Conservation (phyloP, 768 basidiomycete genomes). For the Tricholoma flavovirens region DNA sequence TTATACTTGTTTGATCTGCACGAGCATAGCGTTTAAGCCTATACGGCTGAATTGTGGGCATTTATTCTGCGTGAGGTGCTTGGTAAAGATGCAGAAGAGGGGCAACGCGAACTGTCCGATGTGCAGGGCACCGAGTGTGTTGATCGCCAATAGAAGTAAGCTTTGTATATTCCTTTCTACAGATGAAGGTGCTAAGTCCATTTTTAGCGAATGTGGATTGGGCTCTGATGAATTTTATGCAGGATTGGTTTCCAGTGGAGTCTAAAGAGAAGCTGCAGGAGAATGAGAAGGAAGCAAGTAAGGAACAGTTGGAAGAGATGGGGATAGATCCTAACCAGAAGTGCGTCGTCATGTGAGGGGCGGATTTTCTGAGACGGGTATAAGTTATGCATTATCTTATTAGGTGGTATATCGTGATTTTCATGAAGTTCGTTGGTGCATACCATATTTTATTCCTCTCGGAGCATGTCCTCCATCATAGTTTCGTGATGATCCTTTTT, state of each 20-base stretch:
- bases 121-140: slow-evolving; percentile 52
- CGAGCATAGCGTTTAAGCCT: slow-evolving; percentile 87
- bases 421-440: no score
- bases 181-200: background rate
- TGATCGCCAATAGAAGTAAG: slow-evolving; percentile 73
- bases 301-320: slow-evolving; percentile 63
- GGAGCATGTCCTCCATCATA: slow-evolving; percentile 48
- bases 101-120: slow-evolving; percentile 1
- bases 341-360: slow-evolving; percentile 27
- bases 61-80: slow-evolving; percentile 4
- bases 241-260: slow-evolving; percentile 89
- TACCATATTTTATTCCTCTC: slow-evolving; percentile 1
- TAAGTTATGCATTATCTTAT: background rate
- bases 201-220: slow-evolving; percentile 69
- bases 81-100: slow-evolving; percentile 1
- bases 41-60: slow-evolving; percentile 49
- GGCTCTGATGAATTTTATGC: slow-evolving; percentile 80
- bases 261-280: slow-evolving; percentile 64
- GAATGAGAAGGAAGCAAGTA: slow-evolving; percentile 69
- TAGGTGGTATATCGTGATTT: no score
- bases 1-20: slow-evolving; percentile 86
- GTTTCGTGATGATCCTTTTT: slow-evolving; percentile 50
- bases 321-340: slow-evolving; percentile 45
- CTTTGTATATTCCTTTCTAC: slow-evolving; percentile 8
- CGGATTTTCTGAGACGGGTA: background rate